A percentile compares a stretch with the other conserved stretches of the same genome.
These are phyloP conservation scores for Martiniozyma asiatica DNA, from an alignment of 1,139 yeast species.

Conservation along the genomic window DNA sequence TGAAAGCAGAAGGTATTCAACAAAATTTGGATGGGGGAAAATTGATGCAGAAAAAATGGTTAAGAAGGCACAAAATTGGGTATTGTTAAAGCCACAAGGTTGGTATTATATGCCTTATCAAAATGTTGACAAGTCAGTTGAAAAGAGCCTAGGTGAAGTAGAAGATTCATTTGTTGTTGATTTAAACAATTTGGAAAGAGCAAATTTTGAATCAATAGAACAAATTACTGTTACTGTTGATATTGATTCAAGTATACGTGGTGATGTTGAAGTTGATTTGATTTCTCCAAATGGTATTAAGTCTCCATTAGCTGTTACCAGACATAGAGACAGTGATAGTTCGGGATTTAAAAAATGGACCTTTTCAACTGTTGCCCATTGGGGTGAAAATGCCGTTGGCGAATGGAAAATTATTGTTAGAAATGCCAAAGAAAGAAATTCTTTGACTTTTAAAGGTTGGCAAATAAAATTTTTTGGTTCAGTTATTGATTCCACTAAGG, in stretches of 20 bases:
- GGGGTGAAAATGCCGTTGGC: slow-evolving; percentile 86
- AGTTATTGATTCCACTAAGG: slow-evolving; percentile 49
- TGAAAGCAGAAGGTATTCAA: slow-evolving; percentile 57
- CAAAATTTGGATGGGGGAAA: slow-evolving; percentile 86
- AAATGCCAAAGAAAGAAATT: slow-evolving; percentile 28
- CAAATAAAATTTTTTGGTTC: slow-evolving; percentile 77
- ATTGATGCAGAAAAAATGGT: slow-evolving; percentile 75
- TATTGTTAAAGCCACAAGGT: slow-evolving; percentile 79
- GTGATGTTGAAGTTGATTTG: slow-evolving; percentile 54
- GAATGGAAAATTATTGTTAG: slow-evolving; percentile 67
- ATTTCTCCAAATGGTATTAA: slow-evolving; percentile 64
- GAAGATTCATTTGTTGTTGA: slow-evolving; percentile 32
- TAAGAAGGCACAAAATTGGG: slow-evolving; percentile 61
- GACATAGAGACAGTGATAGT: slow-evolving; percentile 44
- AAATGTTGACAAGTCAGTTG: slow-evolving; percentile 20
- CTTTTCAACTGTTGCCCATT: slow-evolving; percentile 95
- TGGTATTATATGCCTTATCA: slow-evolving; percentile 51
- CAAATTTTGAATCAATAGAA: slow-evolving; percentile 64
- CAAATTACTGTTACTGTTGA: slow-evolving; percentile 78
- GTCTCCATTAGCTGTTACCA: slow-evolving; percentile 65
- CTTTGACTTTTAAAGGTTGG: slow-evolving; percentile 52
- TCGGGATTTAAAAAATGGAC: slow-evolving; percentile 76
- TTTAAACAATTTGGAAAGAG: slow-evolving; percentile 34
- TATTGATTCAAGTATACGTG: slow-evolving; percentile 54
- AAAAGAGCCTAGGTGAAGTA: slow-evolving; percentile 15